Conservation (phyloP, 148 eudicot species). For the Selenicereus undatus region DNA sequence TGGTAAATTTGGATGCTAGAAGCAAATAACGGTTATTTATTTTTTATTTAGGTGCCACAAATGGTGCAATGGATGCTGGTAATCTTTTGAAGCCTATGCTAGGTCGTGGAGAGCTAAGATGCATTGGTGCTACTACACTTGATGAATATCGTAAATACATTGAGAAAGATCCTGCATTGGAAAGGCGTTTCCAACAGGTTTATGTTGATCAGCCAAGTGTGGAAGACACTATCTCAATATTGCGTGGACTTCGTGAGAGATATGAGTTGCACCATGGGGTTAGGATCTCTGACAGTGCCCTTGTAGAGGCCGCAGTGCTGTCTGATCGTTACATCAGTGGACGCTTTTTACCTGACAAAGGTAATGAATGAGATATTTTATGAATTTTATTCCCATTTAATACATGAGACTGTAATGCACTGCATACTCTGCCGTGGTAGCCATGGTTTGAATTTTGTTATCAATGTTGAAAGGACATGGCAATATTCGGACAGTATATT, state of each 20-base stretch:
- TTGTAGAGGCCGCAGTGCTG: conserved; percentile 91
- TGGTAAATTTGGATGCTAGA: background rate
- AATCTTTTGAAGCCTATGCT: conserved; percentile 98
- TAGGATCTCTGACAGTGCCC: conserved; percentile 89
- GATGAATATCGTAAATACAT: conserved; percentile 97
- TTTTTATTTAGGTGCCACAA: conserved; percentile 70
- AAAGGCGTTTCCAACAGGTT: conserved; percentile 96
- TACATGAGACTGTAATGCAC: too few relatives aligned
- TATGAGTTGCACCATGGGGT: conserved; percentile 98
- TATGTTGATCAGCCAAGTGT: conserved; percentile 95
- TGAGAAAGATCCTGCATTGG: conserved; percentile 95
- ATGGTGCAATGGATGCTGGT: conserved; percentile 99
- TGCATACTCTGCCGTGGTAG: too few relatives aligned
- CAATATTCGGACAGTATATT: too few relatives aligned
- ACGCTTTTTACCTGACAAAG: conserved; percentile 96
- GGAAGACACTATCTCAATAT: conserved; percentile 87
- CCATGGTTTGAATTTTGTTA: too few relatives aligned
- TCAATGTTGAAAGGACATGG: too few relatives aligned
- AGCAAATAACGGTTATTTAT: background rate
- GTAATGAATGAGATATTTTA: conserved; percentile 28
- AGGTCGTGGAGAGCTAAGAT: conserved; percentile 94
- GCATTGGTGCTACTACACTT: conserved; percentile 96
- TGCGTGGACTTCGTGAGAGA: conserved; percentile 94
- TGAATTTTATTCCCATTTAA: too few relatives aligned
- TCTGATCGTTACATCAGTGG: conserved; percentile 96